Evolutionary conservation across 1,139 yeast genomes (phyloP), one percentile per base, ranked within the genome.

Genomic region (Blastobotrys raffinosifermentans): DNA sequence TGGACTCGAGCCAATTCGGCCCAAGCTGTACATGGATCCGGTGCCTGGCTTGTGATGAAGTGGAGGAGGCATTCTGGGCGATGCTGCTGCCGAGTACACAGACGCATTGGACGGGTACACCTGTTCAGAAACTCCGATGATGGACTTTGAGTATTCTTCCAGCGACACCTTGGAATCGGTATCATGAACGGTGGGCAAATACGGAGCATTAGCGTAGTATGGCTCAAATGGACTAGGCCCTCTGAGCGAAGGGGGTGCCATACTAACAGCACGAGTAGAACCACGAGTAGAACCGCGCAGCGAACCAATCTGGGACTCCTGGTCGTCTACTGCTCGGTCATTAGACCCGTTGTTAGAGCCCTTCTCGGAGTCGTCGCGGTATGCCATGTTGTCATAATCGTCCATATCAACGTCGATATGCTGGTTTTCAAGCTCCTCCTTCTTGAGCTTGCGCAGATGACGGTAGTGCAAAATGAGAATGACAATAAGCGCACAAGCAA

Each of bases 341-440:
- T 35, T 22, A 4, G 36, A 26, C 16, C 45, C 48, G 34, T 34
- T 39, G 15, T 39, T 47, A 25, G 7, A 25, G 13, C 27, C 27
- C 15, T 25, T 25, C 27, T 25, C 27, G 14, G 25, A 18, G 17
- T 11, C 19, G 26, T 7, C 25, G 9, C 18, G 13, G 21, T 5
- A n/a, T 22, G 10, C 22, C 13, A 29, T 16, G 22, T 15, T 31
- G 26, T 39, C 48, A 29, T 43, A 45, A 26, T 46, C 53, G 14
- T 41, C 47, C 32, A 54, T 41, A 44, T 63, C 66, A 33, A 56
- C 48, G 44, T 64, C 68, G 38, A 64, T 51, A 19, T 54, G 54
- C 29, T 51, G 47, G 48, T 55, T 51, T 3, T 45, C 50, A 29
- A 54, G 57, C 39, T 63, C 69, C 40, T 65, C 70, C 38, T 51